Evolutionary conservation across 495 filamentous ascomycete genomes (phyloP), one percentile per base, ranked within the genome.

Genomic region (Penicillium waksmanii): DNA sequence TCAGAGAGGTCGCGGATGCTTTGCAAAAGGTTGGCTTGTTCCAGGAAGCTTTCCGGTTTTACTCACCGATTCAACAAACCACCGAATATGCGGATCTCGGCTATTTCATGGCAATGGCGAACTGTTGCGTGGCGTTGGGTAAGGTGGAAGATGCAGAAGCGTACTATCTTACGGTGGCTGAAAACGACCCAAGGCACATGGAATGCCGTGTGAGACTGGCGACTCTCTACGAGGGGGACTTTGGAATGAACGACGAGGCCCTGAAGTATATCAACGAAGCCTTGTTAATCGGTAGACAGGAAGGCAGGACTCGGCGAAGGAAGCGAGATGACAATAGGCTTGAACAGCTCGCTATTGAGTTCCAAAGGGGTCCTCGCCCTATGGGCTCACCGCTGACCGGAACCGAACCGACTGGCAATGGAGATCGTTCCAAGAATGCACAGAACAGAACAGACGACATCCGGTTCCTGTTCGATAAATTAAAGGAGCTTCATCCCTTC

Each of bases 151-250:
- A 89, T 25, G 91, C 93, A 2, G 89, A 92, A 64, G 84, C 88
- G 47, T 89, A 84, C 64, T 96, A 89, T 62, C 80, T 87, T 10
- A 82, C 80, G 0, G 83, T 94, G 11, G 84, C 92, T 21, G 83
- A 90, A 44, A 77, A 85, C 56, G 89, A 96, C 57, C 62, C 83
- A 12, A 75, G 80, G 46, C 83, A 90, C 58, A 83, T 90, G 50
- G 86, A 92, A 52, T 88, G 87, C 13, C 87, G 91, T 47, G 84
- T 89, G 13, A 79, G 88, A 60, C 78, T 97, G 15, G 91, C 89
- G 9, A 90, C 87, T 62, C 83, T 96, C 66, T 96, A 92, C 66
- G 90, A 95, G 66, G 82, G 81, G 18, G 80, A 84, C 27, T 31
- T 31, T 25, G 82, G 83, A 48, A 83, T 87, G 73, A 82, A 80